Conservation (phyloP, 1,284 basidiomycete genomes). For the Thelephora terrestris region DNA sequence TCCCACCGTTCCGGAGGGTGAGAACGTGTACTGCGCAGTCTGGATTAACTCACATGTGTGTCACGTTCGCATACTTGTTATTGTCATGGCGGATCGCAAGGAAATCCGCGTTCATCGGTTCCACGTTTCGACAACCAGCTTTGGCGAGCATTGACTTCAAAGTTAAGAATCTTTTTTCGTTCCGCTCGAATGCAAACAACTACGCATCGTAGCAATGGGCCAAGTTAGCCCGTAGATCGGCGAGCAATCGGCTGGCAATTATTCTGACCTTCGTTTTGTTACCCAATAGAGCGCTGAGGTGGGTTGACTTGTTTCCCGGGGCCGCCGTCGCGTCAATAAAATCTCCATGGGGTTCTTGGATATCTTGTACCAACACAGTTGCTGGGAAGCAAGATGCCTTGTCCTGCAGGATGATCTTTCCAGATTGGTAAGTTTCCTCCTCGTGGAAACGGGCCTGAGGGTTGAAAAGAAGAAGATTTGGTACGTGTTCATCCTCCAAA, state of each 20-base stretch:
- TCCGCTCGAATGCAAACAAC: conserved; percentile 83
- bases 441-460: conserved; percentile 51
- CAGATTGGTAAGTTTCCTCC: conserved; percentile 56
- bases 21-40: conserved; percentile 1
- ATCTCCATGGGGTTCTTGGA: conserved; percentile 29
- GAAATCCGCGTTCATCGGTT: conserved; percentile 71
- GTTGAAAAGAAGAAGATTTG: conserved; percentile 72
- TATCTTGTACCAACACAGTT: conserved; percentile 52
- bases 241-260: neutral
- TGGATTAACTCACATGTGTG: conserved; percentile 65
- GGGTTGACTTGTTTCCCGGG: conserved; percentile 97
- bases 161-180: conserved; percentile 69
- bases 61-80: conserved; percentile 50
- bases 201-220: conserved; percentile 19
- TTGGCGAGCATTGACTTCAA: conserved; percentile 75
- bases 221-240: conserved; percentile 6
- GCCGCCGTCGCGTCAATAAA: conserved; percentile 96
- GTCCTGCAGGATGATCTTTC: conserved; percentile 89
- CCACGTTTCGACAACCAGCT: conserved; percentile 73
- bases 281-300: conserved; percentile 80
- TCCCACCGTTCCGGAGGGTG: conserved; percentile 3
- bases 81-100: conserved; percentile 60
- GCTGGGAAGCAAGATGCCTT: conserved; percentile 98
- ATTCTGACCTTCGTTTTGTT: conserved; percentile 62
- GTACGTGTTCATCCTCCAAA: conserved; percentile 68